A percentile compares a stretch with the other conserved stretches of the same genome.
These are phyloP conservation scores for Chaetomiaceae sp. DNA, from an alignment of 2,329 filamentous ascomycete genomes.

Conservation along the genomic window DNA sequence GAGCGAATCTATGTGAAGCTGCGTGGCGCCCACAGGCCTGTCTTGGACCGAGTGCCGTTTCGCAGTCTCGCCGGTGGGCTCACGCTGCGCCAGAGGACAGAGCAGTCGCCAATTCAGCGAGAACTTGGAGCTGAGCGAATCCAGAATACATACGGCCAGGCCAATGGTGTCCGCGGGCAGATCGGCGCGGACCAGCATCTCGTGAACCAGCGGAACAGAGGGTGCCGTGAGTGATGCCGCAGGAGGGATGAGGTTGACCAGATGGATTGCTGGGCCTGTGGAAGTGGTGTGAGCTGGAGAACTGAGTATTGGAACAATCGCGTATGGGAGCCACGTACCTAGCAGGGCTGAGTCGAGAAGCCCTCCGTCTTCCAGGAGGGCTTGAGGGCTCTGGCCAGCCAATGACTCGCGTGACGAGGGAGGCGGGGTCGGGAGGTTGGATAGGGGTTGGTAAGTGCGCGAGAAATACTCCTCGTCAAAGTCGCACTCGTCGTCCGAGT, in stretches of 20 bases:
- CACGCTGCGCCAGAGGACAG: constrained; percentile 45
- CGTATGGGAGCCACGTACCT: constrained; percentile 33
- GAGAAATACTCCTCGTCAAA: constrained; percentile 52
- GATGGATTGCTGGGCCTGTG: constrained; percentile 60
- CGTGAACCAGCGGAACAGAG: constrained; percentile 56
- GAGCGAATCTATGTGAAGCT: constrained; percentile 57
- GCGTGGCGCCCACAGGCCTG: constrained; percentile 19
- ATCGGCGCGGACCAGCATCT: constrained; percentile 54
- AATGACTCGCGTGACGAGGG: constrained; percentile 48
- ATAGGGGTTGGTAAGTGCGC: constrained; percentile 61
- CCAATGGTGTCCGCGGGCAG: constrained; percentile 59
- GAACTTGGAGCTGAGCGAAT: constrained; percentile 60
- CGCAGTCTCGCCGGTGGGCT: constrained; percentile 27
- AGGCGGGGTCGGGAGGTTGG: constrained; percentile 64
- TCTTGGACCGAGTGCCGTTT: constrained; percentile 27
- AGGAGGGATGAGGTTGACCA: constrained; percentile 62
- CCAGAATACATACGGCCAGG: constrained; percentile 62
- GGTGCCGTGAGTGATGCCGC: constrained; percentile 56
- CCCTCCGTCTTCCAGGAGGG: constrained; percentile 43
- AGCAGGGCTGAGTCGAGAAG: constrained; percentile 39
- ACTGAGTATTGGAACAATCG: constrained; percentile 29
- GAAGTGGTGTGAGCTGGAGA: constrained; percentile 27
- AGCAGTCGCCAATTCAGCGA: constrained; percentile 58
- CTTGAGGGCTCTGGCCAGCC: constrained; percentile 41
- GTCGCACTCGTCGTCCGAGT: constrained; percentile 37